A percentile compares a stretch with the other conserved stretches of the same genome.
Conservation (phyloP, 768 basidiomycete genomes). For the Boletus pseudopeckii region DNA sequence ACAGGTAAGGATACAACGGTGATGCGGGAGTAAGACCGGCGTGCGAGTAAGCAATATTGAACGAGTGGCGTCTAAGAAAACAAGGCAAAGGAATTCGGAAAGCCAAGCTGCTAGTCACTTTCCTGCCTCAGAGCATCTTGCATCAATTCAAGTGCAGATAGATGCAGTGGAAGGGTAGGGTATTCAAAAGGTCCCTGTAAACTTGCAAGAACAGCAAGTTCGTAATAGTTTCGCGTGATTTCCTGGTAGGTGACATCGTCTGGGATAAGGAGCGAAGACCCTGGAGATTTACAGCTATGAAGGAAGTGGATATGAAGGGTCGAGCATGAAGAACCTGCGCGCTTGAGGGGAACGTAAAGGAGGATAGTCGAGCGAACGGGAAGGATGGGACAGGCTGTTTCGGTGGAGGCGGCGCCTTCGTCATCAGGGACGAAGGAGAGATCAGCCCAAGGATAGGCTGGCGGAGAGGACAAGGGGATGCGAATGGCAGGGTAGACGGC, state of each 20-base stretch:
- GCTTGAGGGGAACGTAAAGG: slow-evolving; percentile 49
- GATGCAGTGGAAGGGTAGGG: slow-evolving; percentile 65
- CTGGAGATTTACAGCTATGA: slow-evolving; percentile 41
- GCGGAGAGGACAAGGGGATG: slow-evolving; percentile 43
- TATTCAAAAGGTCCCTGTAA: slow-evolving; percentile 43
- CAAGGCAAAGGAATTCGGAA: not conserved
- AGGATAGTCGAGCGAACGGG: slow-evolving; percentile 59
- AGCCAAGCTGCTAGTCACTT: slow-evolving; percentile 12
- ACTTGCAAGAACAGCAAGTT: slow-evolving; percentile 59
- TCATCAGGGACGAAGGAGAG: slow-evolving; percentile 34
- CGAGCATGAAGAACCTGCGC: slow-evolving; percentile 39
- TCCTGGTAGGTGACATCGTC: slow-evolving; percentile 44
- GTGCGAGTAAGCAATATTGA: slow-evolving; percentile 11
- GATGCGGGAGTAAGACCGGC: slow-evolving; percentile 14
- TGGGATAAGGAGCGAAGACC: slow-evolving; percentile 35
- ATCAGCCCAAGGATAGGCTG: slow-evolving; percentile 23
- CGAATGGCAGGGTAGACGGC: slow-evolving; percentile 42
- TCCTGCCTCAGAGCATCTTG: slow-evolving; percentile 35
- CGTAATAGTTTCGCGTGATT: slow-evolving; percentile 65
- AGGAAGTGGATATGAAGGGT: slow-evolving; percentile 61
- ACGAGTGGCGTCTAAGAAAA: slow-evolving; percentile 13
- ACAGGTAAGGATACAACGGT: slow-evolving; percentile 30
- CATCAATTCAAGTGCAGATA: slow-evolving; percentile 70
- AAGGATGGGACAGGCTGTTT: slow-evolving; percentile 41
- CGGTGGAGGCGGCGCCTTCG: slow-evolving; percentile 17